These are phyloP conservation scores for Plasmodium adleri DNA, from an alignment of 169 alveolate genomes.

Conservation along the genomic window DNA sequence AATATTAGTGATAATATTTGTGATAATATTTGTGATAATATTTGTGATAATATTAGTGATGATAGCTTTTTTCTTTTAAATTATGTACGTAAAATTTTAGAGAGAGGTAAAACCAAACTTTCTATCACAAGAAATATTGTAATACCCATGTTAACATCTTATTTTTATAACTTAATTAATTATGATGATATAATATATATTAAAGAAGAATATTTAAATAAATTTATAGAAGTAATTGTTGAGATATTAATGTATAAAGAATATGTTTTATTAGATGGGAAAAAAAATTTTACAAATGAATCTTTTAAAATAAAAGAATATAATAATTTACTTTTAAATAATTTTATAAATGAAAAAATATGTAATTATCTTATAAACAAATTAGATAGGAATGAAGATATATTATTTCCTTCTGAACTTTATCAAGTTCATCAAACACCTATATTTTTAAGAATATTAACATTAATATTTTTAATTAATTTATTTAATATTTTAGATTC, in stretches of 20 bases:
- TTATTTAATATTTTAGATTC: constrained; percentile 30
- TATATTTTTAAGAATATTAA: constrained; percentile 26
- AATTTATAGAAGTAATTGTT: constrained; percentile 26
- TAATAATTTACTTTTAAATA: constrained; percentile 12
- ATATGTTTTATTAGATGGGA: constrained; percentile 14
- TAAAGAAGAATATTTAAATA: constrained; percentile 27
- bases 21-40: neutral
- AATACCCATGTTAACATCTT: constrained; percentile 50
- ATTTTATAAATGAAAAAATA: constrained; percentile 40
- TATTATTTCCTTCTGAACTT: constrained; percentile 16
- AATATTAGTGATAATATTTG: neutral
- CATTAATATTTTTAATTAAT: constrained; percentile 42
- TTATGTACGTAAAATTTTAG: constrained; percentile 21
- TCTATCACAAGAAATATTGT: constrained; percentile 33
- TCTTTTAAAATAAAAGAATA: constrained; percentile 37
- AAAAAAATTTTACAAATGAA: constrained; percentile 40
- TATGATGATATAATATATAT: constrained; percentile 15
- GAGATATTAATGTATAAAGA: constrained; percentile 66
- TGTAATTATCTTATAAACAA: constrained; percentile 10
- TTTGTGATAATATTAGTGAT: neutral
- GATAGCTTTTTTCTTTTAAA: constrained; percentile 2
- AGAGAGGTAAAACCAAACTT: constrained; percentile 18
- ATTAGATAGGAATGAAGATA: constrained; percentile 10
- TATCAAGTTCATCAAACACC: constrained; percentile 26
- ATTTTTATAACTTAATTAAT: constrained; percentile 53